These are phyloP conservation scores for Colletotrichum sp. DNA, from an alignment of 2,329 filamentous ascomycete species.

Conservation along the genomic window DNA sequence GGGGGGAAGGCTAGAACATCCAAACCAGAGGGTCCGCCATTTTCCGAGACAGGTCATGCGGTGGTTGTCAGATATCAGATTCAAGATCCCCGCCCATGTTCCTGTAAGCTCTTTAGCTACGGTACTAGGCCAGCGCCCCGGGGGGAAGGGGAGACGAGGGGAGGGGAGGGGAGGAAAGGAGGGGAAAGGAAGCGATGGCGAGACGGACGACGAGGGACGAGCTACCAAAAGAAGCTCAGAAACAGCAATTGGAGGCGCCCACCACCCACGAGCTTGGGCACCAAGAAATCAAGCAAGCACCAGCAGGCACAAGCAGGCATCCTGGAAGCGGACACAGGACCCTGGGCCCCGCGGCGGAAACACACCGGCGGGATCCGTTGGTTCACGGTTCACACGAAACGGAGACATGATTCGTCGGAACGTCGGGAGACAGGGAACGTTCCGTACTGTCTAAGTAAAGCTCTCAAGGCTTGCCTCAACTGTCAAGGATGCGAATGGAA, in stretches of 20 bases:
- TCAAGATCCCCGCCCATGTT: not conserved
- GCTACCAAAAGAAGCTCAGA: not conserved
- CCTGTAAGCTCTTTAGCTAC: not conserved
- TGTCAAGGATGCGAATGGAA: not conserved
- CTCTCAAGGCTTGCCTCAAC: not conserved
- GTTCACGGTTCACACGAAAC: not conserved
- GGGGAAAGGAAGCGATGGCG: not conserved
- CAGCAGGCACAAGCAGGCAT: not conserved
- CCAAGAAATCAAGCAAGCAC: not conserved
- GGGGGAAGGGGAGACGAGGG: not conserved
- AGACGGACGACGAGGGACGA: not conserved
- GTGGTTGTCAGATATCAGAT: not conserved
- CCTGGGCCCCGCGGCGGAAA: not conserved
- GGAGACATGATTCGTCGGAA: not conserved
- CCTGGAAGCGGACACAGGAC: not conserved
- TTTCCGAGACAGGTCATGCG: conserved; percentile 19
- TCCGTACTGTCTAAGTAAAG: not conserved
- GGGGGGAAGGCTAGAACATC: conserved; percentile 5
- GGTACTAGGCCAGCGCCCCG: not conserved
- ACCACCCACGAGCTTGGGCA: not conserved
- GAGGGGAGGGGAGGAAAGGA: not conserved
- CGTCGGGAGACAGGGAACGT: not conserved
- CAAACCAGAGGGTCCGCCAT: not conserved
- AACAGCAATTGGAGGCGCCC: conserved; percentile 11
- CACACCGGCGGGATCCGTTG: not conserved